Evolutionary conservation across 257 asterid species (phyloP), one percentile per base, ranked within the genome.

Genomic region (Mentha longifolia): DNA sequence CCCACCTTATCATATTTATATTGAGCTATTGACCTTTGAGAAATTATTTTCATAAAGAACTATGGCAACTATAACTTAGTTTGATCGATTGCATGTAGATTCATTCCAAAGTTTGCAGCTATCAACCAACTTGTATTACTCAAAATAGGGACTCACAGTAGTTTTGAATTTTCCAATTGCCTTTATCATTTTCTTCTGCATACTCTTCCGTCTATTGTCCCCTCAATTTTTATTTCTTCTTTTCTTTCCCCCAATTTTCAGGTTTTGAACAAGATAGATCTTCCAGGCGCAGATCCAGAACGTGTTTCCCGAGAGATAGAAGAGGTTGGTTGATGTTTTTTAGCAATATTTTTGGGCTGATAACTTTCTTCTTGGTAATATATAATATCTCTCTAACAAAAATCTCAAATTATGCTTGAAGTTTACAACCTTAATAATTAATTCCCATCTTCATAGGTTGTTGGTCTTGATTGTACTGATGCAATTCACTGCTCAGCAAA

Each of bases 241-340:
- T 4, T 14, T 28, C 1, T 35, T 8, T 3, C 30, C 30, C 30
- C 28, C 67, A 19, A 77, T 80, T 61, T 84, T 71, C 85, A 95
- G 99, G 98, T 95, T 82, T 78, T 95, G 82, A 95, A 95, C 92
- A 95, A 95, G 88, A 95, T 95, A 66, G 99, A 95, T 84, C 99
- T 95, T 83, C 99, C 99, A 62, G 98, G 99, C 69, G 97, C 99
- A 62, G 98, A 95, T 75, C 99, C 99, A 60, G 85, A 80, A 81
- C 90, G 93, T 73, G 94, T 95, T 78, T 67, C 83, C 80, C 88
- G 81, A 69, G 99, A 95, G 83, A 95, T 95, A 71, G 99, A 95
- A 81, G 99, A 95, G 99, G 99, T 94, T 74, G 45, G 95, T 85
- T 76, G 71, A 28, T 69, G 58, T 73, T 66, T 79, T 55, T 20